These are phyloP conservation scores for Populus euphratica DNA, from an alignment of 345 rosid genomes.

Conservation along the genomic window DNA sequence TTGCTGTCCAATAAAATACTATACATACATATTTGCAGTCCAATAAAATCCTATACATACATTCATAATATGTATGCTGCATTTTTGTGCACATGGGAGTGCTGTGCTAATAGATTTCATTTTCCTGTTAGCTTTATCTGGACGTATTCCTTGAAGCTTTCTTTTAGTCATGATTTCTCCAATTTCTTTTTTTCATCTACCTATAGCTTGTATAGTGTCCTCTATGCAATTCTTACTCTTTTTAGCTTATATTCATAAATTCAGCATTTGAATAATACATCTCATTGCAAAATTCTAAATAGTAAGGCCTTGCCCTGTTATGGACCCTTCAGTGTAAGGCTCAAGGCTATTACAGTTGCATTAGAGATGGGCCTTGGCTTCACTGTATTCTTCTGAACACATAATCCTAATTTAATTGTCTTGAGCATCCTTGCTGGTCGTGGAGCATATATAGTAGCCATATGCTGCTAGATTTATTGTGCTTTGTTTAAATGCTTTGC, in stretches of 20 bases:
- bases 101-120: neutral
- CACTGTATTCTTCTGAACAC: neutral
- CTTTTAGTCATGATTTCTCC: neutral
- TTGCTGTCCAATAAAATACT: neutral
- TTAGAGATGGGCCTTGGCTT: neutral
- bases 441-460: neutral
- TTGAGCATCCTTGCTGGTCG: neutral
- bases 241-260: neutral
- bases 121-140: neutral
- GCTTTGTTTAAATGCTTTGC: neutral
- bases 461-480: neutral
- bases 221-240: neutral
- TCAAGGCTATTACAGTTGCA: neutral
- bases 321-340: neutral
- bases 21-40: neutral
- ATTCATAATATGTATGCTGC: neutral
- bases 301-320: too few relatives aligned
- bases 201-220: neutral
- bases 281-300: neutral
- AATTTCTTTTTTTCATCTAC: neutral
- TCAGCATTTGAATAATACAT: neutral
- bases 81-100: neutral
- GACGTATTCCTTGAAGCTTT: neutral
- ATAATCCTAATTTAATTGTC: conserved; percentile 1
- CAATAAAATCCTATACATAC: neutral